A percentile compares a stretch with the other conserved stretches of the same genome.
phyloP scores from a whole-genome alignment of 1,284 basidiomycete genomes.

The Sutorius eximius region DNA sequence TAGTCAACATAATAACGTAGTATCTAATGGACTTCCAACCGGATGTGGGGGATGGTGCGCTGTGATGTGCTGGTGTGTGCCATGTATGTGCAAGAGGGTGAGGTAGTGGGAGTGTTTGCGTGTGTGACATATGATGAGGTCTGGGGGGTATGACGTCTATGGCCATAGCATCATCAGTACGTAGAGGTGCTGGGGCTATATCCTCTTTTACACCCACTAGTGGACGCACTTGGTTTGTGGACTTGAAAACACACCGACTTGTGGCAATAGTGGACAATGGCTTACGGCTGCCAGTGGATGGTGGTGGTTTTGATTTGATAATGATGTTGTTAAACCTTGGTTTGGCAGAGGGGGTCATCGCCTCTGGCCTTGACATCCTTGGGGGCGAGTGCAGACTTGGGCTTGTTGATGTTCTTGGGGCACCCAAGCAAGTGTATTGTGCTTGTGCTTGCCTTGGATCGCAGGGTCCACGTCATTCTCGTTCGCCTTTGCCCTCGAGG shows the following conservation, averaged over 20 bases:
- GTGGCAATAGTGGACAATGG: constrained; percentile 41
- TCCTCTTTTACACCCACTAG: constrained; percentile 42
- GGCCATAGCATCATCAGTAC: constrained; percentile 57
- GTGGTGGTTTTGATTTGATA: constrained; percentile 45
- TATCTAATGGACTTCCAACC: too few species aligned
- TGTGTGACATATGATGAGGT: too few species aligned
- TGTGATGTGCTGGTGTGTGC: too few species aligned
- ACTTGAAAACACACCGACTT: constrained; percentile 31
- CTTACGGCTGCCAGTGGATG: constrained; percentile 36
- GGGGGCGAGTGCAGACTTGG: constrained; percentile 36
- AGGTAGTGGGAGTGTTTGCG: too few species aligned
- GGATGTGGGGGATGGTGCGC: too few species aligned
- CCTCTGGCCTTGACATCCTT: constrained; percentile 44
- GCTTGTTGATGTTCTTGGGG: constrained; percentile 51
- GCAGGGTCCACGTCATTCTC: constrained; percentile 44
- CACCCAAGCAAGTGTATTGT: constrained; percentile 71
- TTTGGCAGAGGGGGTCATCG: constrained; percentile 38
- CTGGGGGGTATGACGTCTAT: constrained; percentile 42
- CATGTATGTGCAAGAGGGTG: too few species aligned
- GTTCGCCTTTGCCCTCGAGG: constrained; percentile 50
- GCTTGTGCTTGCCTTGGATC: constrained; percentile 65
- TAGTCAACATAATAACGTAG: too few species aligned
- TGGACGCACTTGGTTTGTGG: constrained; percentile 20
- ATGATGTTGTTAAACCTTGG: constrained; percentile 57
- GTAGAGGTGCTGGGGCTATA: constrained; percentile 11